These are phyloP conservation scores for Hanseniaspora sp. DNA, from an alignment of 1,139 yeast species.

Conservation along the genomic window DNA sequence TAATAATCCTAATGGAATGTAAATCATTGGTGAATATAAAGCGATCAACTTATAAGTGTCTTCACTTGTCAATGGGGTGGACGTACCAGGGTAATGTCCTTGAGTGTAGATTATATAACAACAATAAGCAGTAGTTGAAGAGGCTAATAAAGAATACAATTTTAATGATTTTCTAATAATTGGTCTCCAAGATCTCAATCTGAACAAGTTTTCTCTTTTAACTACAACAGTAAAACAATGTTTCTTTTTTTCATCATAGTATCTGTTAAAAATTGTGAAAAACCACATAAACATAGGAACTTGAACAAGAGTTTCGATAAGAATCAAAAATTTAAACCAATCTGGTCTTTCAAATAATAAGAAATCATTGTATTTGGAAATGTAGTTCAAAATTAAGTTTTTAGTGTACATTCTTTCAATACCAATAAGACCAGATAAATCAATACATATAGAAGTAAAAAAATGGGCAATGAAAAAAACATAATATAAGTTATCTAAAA, in stretches of 20 bases:
- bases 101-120: conserved; percentile 22
- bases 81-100: conserved; percentile 25
- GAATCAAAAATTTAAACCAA: conserved; percentile 66
- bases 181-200: conserved; percentile 17
- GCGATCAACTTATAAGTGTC: conserved; percentile 22
- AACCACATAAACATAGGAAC: conserved; percentile 55
- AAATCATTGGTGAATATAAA: conserved; percentile 25
- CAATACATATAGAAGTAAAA: conserved; percentile 64
- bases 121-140: conserved; percentile 26
- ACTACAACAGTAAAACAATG: conserved; percentile 15
- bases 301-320: conserved; percentile 62
- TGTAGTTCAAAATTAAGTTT: conserved; percentile 45
- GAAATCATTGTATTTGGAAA: conserved; percentile 56
- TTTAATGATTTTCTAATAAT: conserved; percentile 17
- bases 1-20: conserved; percentile 23
- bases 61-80: conserved; percentile 17
- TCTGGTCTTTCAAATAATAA: conserved; percentile 45
- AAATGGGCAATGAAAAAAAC: conserved; percentile 50
- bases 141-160: conserved; percentile 25
- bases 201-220: conserved; percentile 12
- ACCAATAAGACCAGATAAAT: conserved; percentile 62
- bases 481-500: conserved; percentile 36
- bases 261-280: conserved; percentile 18
- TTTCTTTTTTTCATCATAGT: conserved; percentile 16
- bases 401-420: conserved; percentile 42